These are phyloP conservation scores for Mycosphaerelloides madeirae DNA, from an alignment of 2,329 filamentous ascomycete genomes.

Conservation along the genomic window DNA sequence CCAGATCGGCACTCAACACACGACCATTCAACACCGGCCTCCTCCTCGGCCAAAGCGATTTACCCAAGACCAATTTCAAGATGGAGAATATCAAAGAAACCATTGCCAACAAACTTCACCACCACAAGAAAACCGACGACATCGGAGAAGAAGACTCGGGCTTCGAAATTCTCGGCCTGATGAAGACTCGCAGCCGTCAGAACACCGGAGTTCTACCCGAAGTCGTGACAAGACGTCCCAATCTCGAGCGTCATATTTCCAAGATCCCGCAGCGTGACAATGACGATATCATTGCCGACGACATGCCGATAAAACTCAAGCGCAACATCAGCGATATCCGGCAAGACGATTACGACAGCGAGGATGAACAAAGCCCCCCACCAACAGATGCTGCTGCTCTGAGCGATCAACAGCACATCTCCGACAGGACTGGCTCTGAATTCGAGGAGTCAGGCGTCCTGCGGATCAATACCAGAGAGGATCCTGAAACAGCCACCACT, in stretches of 20 bases:
- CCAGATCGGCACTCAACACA: no score
- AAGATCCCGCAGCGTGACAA: constrained; percentile 7
- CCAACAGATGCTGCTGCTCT: not conserved
- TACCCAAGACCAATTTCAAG: not conserved
- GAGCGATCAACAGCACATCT: not conserved
- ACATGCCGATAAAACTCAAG: constrained; percentile 8
- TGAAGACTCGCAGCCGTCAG: not conserved
- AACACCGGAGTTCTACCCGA: not conserved
- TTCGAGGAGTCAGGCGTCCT: constrained; percentile 7
- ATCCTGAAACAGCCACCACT: not conserved
- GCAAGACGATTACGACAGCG: constrained; percentile 15
- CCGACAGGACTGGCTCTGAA: constrained; percentile 3
- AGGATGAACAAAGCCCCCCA: not conserved
- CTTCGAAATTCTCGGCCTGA: constrained; percentile 7
- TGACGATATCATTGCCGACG: not conserved
- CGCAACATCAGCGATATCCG: constrained; percentile 16
- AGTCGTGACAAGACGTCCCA: not conserved
- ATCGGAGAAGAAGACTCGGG: constrained; percentile 3
- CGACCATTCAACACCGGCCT: no score
- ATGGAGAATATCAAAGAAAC: not conserved
- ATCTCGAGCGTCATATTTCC: constrained; percentile 12
- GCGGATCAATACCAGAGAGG: constrained; percentile 1
- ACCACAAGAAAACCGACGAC: not conserved
- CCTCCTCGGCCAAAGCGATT: no score
- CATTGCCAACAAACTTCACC: not conserved